Evolutionary conservation across 257 asterid species (phyloP).

Genomic region (Voacanga thouarsii): DNA sequence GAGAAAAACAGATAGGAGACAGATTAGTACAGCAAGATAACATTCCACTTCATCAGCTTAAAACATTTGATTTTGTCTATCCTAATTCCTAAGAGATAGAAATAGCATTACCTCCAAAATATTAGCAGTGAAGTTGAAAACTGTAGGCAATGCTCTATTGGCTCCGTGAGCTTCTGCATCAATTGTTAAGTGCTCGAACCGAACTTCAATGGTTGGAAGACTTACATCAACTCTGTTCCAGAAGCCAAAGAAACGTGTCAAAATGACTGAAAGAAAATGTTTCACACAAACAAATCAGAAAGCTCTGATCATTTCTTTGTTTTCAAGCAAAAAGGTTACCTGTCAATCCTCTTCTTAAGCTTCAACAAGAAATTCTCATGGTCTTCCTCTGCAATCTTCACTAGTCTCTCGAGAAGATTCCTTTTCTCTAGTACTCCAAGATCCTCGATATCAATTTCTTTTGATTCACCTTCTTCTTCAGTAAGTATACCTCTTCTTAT

Average conservation of each 20-base stretch:
- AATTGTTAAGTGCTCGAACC: slow-evolving; percentile 33
- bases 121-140: slow-evolving; percentile 43
- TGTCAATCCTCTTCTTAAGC: slow-evolving; percentile 60
- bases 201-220: slow-evolving; percentile 39
- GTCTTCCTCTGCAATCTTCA: slow-evolving; percentile 70
- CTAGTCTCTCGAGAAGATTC: slow-evolving; percentile 62
- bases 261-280: not conserved
- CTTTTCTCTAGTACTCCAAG: slow-evolving; percentile 64
- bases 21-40: not conserved
- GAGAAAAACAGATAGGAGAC: not conserved
- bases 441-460: slow-evolving; percentile 55
- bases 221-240: slow-evolving; percentile 33
- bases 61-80: not conserved
- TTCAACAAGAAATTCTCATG: slow-evolving; percentile 73
- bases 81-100: not conserved
- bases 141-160: slow-evolving; percentile 37
- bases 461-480: slow-evolving; percentile 47
- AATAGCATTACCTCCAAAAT: slow-evolving; percentile 45
- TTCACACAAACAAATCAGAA: not conserved
- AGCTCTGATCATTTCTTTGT: not conserved
- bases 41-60: not conserved
- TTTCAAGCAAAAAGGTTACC: slow-evolving; percentile 33
- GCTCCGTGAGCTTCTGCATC: slow-evolving; percentile 33
- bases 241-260: not conserved
- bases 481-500: slow-evolving; percentile 60